Conservation (phyloP, 2,329 filamentous ascomycete species). For the Microsporum ferrugineum region DNA sequence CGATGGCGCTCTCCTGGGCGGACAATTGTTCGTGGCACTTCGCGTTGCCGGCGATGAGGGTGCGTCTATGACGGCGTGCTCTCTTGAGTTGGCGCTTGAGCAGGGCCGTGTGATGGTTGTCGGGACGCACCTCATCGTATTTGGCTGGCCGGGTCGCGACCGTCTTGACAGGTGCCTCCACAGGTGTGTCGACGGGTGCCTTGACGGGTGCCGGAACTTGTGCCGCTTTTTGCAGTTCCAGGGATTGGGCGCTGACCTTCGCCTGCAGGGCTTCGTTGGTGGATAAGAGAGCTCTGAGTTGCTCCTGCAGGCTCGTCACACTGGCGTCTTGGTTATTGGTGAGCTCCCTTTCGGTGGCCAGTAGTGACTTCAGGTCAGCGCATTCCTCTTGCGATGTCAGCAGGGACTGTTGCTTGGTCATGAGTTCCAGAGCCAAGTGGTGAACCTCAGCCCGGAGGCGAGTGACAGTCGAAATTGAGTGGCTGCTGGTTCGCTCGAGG, state of each 20-base stretch:
- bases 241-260: neutral
- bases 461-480: slow-evolving; percentile 1
- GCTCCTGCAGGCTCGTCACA: slow-evolving; percentile 2
- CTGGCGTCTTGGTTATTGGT: slow-evolving; percentile 4
- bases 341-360: neutral
- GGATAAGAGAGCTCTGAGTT: neutral
- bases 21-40: neutral
- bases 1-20: neutral
- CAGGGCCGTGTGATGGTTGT: neutral
- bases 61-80: neutral
- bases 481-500: slow-evolving; percentile 7
- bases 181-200: neutral
- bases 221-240: slow-evolving; percentile 4
- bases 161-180: neutral
- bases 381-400: neutral
- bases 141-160: neutral
- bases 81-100: slow-evolving; percentile 7
- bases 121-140: neutral
- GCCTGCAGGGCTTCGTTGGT: slow-evolving; percentile 4
- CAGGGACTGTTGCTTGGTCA: neutral
- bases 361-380: neutral
- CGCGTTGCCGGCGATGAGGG: neutral
- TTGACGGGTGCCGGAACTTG: neutral
- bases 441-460: slow-evolving; percentile 1
- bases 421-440: neutral